Conservation (phyloP, 768 basidiomycete species). For the Pleurotus djamor region DNA sequence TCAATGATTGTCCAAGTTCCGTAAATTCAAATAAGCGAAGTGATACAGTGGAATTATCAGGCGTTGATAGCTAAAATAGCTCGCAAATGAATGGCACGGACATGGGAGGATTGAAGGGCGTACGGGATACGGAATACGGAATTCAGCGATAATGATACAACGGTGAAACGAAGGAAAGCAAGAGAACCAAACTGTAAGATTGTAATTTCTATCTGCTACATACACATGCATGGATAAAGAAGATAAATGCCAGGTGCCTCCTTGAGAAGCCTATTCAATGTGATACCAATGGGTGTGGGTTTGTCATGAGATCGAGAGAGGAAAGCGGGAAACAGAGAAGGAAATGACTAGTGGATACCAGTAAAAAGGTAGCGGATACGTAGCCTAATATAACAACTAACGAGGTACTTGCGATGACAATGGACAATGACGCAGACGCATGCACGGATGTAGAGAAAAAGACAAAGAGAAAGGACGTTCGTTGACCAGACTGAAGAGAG, state of each 20-base stretch:
- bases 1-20: no score
- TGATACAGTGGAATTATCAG: no score
- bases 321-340: constrained; percentile 26
- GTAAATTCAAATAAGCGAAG: background rate
- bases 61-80: background rate
- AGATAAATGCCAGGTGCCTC: constrained; percentile 50
- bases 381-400: background rate
- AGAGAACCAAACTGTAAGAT: background rate
- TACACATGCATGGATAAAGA: constrained; percentile 9
- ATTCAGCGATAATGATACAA: background rate
- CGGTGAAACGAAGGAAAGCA: background rate
- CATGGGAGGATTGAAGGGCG: background rate
- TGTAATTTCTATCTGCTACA: constrained; percentile 8
- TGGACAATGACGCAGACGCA: constrained; percentile 18
- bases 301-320: constrained; percentile 31
- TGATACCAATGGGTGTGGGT: background rate
- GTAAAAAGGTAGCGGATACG: constrained; percentile 6
- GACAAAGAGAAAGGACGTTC: constrained; percentile 8
- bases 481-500: no score
- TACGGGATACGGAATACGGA: no score
- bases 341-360: constrained; percentile 1
- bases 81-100: background rate
- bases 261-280: constrained; percentile 52
- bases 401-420: constrained; percentile 23
- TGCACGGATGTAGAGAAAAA: constrained; percentile 38